Percentiles rank a stretch among this genome's conserved stretches.
phyloP scores from a whole-genome alignment of 2,329 filamentous ascomycete species.

The Eutypella sp. region DNA sequence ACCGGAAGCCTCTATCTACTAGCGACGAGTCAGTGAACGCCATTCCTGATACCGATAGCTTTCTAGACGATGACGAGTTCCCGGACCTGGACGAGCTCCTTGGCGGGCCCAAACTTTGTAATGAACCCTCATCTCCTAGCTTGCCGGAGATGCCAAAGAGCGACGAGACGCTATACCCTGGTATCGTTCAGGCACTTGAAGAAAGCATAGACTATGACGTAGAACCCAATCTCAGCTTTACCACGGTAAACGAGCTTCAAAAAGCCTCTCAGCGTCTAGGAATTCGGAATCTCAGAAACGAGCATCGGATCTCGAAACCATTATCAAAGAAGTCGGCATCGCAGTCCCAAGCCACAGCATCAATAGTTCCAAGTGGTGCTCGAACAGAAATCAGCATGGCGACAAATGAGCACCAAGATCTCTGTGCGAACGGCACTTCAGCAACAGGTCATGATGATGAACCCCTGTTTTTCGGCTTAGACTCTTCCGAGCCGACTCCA shows the following conservation, averaged over 20 bases:
- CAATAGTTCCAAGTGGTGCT: not conserved
- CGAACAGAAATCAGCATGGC: not conserved
- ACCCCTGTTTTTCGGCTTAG: not conserved
- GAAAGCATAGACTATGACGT: constrained; percentile 25
- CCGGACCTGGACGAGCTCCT: constrained; percentile 19
- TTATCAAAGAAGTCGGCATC: not conserved
- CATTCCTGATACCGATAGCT: constrained; percentile 10
- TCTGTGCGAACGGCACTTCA: not conserved
- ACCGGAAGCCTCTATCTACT: no score
- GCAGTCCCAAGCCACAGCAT: no score
- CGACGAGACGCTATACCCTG: constrained; percentile 25
- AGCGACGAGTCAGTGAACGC: no score
- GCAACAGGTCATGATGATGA: not conserved
- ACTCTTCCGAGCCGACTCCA: not conserved
- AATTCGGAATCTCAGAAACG: constrained; percentile 5
- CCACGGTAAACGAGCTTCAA: constrained; percentile 23
- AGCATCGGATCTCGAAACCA: not conserved
- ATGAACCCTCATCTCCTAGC: not conserved
- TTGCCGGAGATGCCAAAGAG: constrained; percentile 2
- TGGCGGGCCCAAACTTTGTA: not conserved
- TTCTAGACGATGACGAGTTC: constrained; percentile 16
- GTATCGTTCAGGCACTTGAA: constrained; percentile 18
- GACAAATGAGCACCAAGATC: no score
- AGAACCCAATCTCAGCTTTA: constrained; percentile 27
- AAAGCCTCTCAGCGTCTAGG: constrained; percentile 22